Conservation (phyloP, 75 land plant species). For the Azolla pinnata region DNA sequence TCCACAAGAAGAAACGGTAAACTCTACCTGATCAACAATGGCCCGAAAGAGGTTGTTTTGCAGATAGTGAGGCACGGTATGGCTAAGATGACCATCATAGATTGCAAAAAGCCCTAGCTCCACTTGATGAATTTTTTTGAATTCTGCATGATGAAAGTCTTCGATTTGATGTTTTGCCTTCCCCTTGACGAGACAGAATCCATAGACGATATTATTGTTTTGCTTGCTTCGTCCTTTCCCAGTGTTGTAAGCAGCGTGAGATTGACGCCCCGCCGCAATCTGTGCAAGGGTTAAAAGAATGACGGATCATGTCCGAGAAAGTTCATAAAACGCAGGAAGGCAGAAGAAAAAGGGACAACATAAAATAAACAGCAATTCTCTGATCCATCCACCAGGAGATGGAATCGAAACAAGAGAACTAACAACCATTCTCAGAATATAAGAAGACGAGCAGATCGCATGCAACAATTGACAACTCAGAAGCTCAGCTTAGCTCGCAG, state of each 20-base stretch:
- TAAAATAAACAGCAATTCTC: too few species aligned
- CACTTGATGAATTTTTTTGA: conserved; percentile 10
- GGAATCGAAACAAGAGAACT: too few species aligned
- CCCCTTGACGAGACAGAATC: conserved; percentile 31
- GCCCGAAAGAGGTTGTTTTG: conserved; percentile 27
- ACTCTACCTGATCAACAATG: conserved; percentile 30
- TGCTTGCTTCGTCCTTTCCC: conserved; percentile 35
- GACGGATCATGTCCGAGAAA: too few species aligned
- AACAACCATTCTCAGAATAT: too few species aligned
- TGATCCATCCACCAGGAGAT: too few species aligned
- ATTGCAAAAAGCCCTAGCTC: conserved; percentile 40
- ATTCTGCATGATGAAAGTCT: conserved; percentile 34
- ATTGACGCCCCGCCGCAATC: not conserved
- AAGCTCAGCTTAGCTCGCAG: too few species aligned
- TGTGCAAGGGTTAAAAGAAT: too few species aligned
- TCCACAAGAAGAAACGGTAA: too few species aligned
- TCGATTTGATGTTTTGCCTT: conserved; percentile 27
- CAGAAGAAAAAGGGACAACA: too few species aligned
- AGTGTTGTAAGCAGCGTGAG: not conserved
- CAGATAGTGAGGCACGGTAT: conserved; percentile 24
- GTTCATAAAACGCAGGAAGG: too few species aligned
- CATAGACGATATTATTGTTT: conserved; percentile 18
- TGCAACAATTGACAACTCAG: too few species aligned
- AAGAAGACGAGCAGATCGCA: too few species aligned
- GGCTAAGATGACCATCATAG: conserved; percentile 34